Conservation (phyloP, 108 stramenopile genomes). For the Skeletonema tropicum region DNA sequence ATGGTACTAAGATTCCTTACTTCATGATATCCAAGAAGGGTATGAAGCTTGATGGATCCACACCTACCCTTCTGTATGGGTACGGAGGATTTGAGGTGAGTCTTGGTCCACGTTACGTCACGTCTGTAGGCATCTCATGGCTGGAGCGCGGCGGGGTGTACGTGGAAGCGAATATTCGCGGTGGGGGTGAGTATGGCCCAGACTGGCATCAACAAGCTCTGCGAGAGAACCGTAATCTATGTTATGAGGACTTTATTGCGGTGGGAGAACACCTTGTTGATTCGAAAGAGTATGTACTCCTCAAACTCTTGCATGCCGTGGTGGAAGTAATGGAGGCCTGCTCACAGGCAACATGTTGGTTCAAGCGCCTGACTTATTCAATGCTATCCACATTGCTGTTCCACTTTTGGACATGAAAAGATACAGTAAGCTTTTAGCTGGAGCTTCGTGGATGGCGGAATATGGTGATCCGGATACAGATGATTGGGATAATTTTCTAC, state of each 20-base stretch:
- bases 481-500: constrained; percentile 90
- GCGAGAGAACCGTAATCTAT: constrained; percentile 85
- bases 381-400: constrained; percentile 94
- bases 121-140: constrained; percentile 82
- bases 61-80: constrained; percentile 65
- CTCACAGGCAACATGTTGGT: constrained; percentile 92
- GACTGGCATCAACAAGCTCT: constrained; percentile 82
- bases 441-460: constrained; percentile 97
- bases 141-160: constrained; percentile 92
- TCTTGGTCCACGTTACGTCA: constrained; percentile 86
- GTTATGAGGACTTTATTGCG: constrained; percentile 96
- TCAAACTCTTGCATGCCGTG: constrained; percentile 87
- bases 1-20: constrained; percentile 87
- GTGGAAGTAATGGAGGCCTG: constrained; percentile 97
- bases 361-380: constrained; percentile 92
- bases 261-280: constrained; percentile 81
- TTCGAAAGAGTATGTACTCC: constrained; percentile 72
- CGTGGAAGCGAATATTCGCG: constrained; percentile 96
- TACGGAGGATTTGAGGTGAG: constrained; percentile 98
- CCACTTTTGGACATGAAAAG: constrained; percentile 92
- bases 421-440: constrained; percentile 26
- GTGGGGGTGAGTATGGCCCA: constrained; percentile 94
- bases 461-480: constrained; percentile 96
- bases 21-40: constrained; percentile 54
- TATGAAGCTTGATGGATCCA: constrained; percentile 40